Evolutionary conservation across 192 early-diverging fungal species (phyloP), one percentile per base, ranked within the genome.

Genomic region (Funneliformis geosporum): DNA sequence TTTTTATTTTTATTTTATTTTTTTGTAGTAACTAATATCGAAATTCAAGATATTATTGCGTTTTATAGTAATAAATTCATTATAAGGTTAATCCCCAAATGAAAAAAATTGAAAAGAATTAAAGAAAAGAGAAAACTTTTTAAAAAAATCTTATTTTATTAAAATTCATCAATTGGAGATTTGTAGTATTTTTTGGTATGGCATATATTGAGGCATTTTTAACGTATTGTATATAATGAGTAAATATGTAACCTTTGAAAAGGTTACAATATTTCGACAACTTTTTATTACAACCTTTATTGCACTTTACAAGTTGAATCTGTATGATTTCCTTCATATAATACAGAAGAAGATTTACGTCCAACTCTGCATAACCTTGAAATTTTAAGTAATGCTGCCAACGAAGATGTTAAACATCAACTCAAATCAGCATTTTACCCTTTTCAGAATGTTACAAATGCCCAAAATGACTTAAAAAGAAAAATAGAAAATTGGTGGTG

Each of bases 281-380:
- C 61, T 84, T 38, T 87, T 84, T 60, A 77, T 85, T 25, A 83
- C 84, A n/a, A 84, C 75, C 4, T 87, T 85, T 70, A 84, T 87
- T 14, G 86, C 83, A 25, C 75, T 87, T 11, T 84, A 4, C 86
- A 87, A 64, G 82, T 87, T 62, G 86, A 84, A 12, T 84, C 86
- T 0, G 80, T 87, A 21, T 47, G 84, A 10, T 85, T 84, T 38
- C 86, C 84, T 8, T 81, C 79, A 10, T 81, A 84, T 21, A 79
- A 83, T 83, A 23, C 75, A n/a, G n/a, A n/a, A 75, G 28, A 75
- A 76, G 44, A 80, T 77, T 27, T 84, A 75, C 59, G 66, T 76
- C 55, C 80, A 3, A 25, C 77, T 8, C 55, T 83, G 18, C 33
- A 81, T 16, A 67, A 79, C 9, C 60, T 87, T 11, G 82, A 87